Evolutionary conservation across 148 eudicot species (phyloP), one percentile per base, ranked within the genome.

Genomic region (Persicaria tinctoria): DNA sequence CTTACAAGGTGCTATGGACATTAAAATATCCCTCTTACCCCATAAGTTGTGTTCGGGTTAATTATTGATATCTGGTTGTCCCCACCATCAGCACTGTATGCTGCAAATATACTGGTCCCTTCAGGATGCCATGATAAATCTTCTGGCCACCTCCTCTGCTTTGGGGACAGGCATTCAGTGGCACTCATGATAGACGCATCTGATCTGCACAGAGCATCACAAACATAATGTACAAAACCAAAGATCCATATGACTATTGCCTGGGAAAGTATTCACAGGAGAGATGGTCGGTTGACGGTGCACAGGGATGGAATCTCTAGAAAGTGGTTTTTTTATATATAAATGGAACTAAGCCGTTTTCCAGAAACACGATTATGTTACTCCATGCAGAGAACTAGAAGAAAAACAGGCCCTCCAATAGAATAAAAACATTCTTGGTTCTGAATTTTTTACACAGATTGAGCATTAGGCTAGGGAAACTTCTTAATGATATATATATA

Each of bases 51-150:
- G 84, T 90, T 95, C 76, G 89, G 82, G 80, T 92, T 80, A 78
- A 95, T 72, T 49, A 95, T 79, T 46, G 97, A 86, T 81, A 92
- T 86, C 85, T 95, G 99, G 76, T 93, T 83, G 77, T 95, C 99
- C 75, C 96, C 94, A 69, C 84, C 88, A 86, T 95, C 99, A 54
- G 99, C 97, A 83, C 70, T 86, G 72, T 92, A 95, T 45, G 88
- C 99, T 62, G 90, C 81, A 76, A 92, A 70, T 59, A 95, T 69
- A 76, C 84, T 83, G 75, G 63, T 81, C 60, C 99, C 99, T 46
- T 81, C 87, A n/a, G 97, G 99, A 81, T 92, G 99, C 96, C 97
- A 95, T 45, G 99, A 91, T 77, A 92, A 83, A 86, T 95, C 99
- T 89, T 95, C 99, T 46, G 99, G 94, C 99, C 99, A 95, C 83